Evolutionary conservation across 768 basidiomycete genomes (phyloP), one percentile per base, ranked within the genome.

Genomic region (Tricholoma sp.): DNA sequence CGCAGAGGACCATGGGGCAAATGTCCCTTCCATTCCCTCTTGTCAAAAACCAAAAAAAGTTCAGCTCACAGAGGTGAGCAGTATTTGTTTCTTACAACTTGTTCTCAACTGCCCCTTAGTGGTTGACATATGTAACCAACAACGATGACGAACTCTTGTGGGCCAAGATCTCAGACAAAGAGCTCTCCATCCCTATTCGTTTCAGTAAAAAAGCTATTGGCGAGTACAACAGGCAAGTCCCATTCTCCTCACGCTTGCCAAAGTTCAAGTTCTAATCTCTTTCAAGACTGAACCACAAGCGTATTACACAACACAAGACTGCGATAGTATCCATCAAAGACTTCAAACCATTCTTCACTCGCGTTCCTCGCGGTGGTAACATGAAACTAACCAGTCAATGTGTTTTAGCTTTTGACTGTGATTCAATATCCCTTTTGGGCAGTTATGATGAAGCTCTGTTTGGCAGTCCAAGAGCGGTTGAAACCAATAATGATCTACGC

Each of bases 81-180:
- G 45, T 27, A 45, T 16, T 22, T 12, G 10, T 19, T 29, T 31
- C 9, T 22, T n/a, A 12, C 2, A 6, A 43, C 9, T 35, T 32
- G 22, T 54, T 54, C 56, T 53, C 50, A 39, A 55, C 47, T 41
- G 19, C 54, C 45, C 14, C 45, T 51, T 57, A 89, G 87, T 82
- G 86, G 60, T 67, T 88, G 22, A 83, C 83, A 6, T 81, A 73
- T 60, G 75, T 75, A 5, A 59, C 65, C 34, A 63, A 69, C 34
- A 63, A 69, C 18, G 62, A 65, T 5, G 65, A 76, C 34, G 73
- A 77, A 45, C 66, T 67, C 18, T 64, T 88, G 16, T 91, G 88
- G 88, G 86, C 81, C 0, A 70, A 72, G 46, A 66, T 84, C 12
- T 88, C 86, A 1, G 88, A 91, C 67, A 83, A 80, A 63, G 58